Conservation (phyloP, 2,329 filamentous ascomycete species). For the Nakataea oryzae region DNA sequence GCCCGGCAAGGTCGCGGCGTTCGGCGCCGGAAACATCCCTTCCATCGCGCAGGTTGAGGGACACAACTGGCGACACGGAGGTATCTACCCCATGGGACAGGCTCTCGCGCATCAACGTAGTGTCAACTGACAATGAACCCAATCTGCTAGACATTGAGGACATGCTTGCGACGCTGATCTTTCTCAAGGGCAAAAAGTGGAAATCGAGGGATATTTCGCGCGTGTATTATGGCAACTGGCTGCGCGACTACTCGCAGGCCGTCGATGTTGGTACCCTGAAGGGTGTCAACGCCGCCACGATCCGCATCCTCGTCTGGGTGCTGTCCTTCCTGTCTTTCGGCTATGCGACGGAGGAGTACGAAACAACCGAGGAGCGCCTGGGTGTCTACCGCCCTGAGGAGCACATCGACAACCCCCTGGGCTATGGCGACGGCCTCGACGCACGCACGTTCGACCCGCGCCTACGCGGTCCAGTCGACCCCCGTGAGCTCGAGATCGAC, state of each 20-base stretch:
- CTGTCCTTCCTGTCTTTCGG: slow-evolving; percentile 74
- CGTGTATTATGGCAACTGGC: slow-evolving; percentile 80
- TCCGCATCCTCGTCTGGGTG: slow-evolving; percentile 70
- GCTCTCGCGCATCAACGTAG: background rate
- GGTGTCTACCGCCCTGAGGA: slow-evolving; percentile 73
- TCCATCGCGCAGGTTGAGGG: slow-evolving; percentile 55
- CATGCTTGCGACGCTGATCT: slow-evolving; percentile 66
- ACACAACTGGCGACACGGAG: slow-evolving; percentile 60
- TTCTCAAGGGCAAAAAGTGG: slow-evolving; percentile 77
- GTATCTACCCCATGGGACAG: slow-evolving; percentile 18
- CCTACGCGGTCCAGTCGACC: slow-evolving; percentile 67
- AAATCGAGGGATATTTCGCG: slow-evolving; percentile 67
- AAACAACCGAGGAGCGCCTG: slow-evolving; percentile 70
- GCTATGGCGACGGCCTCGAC: slow-evolving; percentile 79
- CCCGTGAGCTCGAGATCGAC: slow-evolving; percentile 64
- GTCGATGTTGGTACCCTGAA: slow-evolving; percentile 74
- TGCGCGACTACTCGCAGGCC: slow-evolving; percentile 76
- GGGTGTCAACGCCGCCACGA: slow-evolving; percentile 66
- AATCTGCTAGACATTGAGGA: slow-evolving; percentile 59
- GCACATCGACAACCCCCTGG: slow-evolving; percentile 68
- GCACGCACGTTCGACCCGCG: slow-evolving; percentile 73
- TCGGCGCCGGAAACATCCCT: slow-evolving; percentile 64
- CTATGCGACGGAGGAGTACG: slow-evolving; percentile 78
- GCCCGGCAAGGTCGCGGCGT: slow-evolving; percentile 46
- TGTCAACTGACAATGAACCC: background rate